These are phyloP conservation scores for Gossypium gossypioides DNA, from an alignment of 441 rosid genomes.

Conservation along the genomic window DNA sequence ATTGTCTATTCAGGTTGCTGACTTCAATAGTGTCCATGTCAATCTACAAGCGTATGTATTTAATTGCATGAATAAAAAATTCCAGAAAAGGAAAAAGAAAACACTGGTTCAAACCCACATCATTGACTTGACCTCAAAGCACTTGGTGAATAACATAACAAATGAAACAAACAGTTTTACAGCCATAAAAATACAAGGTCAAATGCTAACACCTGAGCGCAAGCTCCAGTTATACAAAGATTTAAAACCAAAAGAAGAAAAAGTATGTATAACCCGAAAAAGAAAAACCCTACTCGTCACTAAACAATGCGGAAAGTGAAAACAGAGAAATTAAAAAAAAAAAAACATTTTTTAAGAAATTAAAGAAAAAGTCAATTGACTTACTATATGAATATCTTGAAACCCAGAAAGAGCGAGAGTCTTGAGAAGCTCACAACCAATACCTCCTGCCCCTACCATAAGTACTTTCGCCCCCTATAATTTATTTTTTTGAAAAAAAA, in stretches of 20 bases:
- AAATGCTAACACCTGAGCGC: not conserved
- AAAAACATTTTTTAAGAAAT: not conserved
- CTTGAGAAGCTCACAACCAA: conserved; percentile 95
- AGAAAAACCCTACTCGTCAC: conserved; percentile 15
- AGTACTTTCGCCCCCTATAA: conserved; percentile 79
- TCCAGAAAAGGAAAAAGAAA: not conserved
- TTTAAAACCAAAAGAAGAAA: not conserved
- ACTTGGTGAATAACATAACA: not conserved
- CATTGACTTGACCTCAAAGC: not conserved
- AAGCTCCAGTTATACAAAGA: not conserved
- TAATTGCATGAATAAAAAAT: conserved; percentile 10
- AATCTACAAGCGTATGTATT: conserved; percentile 42
- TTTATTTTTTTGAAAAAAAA: not conserved
- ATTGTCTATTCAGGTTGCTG: conserved; percentile 92
- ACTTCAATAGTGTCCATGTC: conserved; percentile 99
- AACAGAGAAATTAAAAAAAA: not conserved
- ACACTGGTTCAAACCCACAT: not conserved
- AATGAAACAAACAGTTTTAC: not conserved
- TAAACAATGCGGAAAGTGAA: not conserved
- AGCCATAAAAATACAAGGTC: not conserved
- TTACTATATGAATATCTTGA: conserved; percentile 80
- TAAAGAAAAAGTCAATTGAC: conserved; percentile 16
- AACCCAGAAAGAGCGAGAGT: conserved; percentile 91
- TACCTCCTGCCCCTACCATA: conserved; percentile 97
- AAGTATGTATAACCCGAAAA: not conserved